Conservation (phyloP, 2,329 filamentous ascomycete genomes). For the Exserohilum turcica region DNA sequence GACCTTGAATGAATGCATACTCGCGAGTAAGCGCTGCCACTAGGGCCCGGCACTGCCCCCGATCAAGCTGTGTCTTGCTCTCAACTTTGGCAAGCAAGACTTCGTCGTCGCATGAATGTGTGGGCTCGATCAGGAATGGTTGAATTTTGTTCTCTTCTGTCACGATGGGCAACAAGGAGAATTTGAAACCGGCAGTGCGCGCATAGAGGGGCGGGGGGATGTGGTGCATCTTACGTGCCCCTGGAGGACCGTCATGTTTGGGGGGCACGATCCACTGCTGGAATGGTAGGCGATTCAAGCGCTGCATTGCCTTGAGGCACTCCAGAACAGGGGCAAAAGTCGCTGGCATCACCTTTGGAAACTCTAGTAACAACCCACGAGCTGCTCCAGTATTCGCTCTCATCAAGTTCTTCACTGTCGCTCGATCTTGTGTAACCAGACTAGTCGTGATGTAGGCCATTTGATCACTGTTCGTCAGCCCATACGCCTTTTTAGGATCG, state of each 20-base stretch:
- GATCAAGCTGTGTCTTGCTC: constrained; percentile 53
- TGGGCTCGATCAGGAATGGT: constrained; percentile 14
- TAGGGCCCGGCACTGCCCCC: constrained; percentile 56
- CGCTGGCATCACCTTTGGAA: constrained; percentile 33
- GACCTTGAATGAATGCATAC: constrained; percentile 69
- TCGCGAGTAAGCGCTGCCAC: constrained; percentile 58
- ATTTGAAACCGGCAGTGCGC: constrained; percentile 24
- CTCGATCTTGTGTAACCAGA: constrained; percentile 21
- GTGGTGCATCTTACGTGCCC: constrained; percentile 5
- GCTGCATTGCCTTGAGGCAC: constrained; percentile 33
- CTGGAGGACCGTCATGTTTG: not conserved
- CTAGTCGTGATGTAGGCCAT: constrained; percentile 21
- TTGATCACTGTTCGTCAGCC: constrained; percentile 10
- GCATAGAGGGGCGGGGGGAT: constrained; percentile 39
- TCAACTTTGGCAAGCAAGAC: constrained; percentile 21
- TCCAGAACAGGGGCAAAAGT: constrained; percentile 40
- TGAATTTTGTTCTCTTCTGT: not conserved
- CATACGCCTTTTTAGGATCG: constrained; percentile 11
- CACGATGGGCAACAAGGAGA: constrained; percentile 24
- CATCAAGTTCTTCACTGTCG: constrained; percentile 19
- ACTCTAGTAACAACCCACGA: constrained; percentile 34
- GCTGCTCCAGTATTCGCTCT: constrained; percentile 11
- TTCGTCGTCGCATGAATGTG: constrained; percentile 21
- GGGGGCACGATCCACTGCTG: constrained; percentile 35
- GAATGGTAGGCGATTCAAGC: constrained; percentile 32